Evolutionary conservation across 163 green algal genomes (phyloP).

Genomic region (Prototheca stagnorum): DNA sequence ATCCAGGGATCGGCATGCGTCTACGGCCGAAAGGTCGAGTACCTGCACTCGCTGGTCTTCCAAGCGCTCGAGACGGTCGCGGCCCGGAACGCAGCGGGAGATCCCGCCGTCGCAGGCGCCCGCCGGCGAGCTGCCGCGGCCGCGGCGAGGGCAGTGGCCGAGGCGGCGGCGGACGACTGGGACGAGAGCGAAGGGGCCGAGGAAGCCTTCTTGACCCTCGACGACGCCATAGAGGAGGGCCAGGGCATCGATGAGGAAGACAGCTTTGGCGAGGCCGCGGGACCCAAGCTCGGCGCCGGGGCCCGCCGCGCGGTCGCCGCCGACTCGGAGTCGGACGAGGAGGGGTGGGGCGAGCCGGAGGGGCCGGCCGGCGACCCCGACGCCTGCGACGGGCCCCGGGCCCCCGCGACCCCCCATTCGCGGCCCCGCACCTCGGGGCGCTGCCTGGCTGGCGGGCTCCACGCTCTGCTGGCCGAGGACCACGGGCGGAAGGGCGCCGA

Average conservation of each 20-base stretch:
- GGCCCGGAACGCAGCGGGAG: neutral
- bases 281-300: slow-evolving; percentile 19
- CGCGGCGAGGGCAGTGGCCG: neutral
- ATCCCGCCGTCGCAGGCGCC: neutral
- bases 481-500: no score
- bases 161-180: slow-evolving; percentile 1
- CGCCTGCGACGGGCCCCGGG: neutral
- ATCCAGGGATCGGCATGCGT: slow-evolving; percentile 71
- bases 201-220: slow-evolving; percentile 30
- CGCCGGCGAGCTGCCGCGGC: slow-evolving; percentile 8
- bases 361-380: no score
- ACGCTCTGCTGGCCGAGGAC: neutral
- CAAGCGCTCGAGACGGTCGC: slow-evolving; percentile 46
- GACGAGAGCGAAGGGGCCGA: slow-evolving; percentile 20
- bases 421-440: neutral
- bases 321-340: slow-evolving; percentile 14
- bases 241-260: slow-evolving; percentile 32
- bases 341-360: slow-evolving; percentile 2
- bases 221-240: slow-evolving; percentile 28
- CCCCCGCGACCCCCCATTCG: neutral
- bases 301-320: slow-evolving; percentile 50
- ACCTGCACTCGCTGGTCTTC: slow-evolving; percentile 64
- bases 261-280: slow-evolving; percentile 1
- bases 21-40: slow-evolving; percentile 80
- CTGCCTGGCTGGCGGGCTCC: no score